These are phyloP conservation scores for Peronospora farinosa DNA, from an alignment of 352 stramenopile genomes.

Conservation along the genomic window DNA sequence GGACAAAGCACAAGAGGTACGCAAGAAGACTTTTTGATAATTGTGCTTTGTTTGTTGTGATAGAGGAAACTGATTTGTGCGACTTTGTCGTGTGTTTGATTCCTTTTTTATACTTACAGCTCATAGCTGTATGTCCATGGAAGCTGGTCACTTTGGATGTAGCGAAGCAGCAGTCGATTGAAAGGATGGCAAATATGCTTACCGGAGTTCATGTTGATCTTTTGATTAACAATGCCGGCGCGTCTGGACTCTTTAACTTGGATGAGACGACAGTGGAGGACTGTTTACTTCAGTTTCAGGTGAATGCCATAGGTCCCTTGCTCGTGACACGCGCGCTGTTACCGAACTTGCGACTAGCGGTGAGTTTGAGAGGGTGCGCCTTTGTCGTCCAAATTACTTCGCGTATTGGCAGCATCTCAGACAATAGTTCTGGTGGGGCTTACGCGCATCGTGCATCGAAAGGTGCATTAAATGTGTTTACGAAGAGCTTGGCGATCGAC, in stretches of 20 bases:
- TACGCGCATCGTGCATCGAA: conserved; percentile 72
- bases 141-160: conserved; percentile 28
- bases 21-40: not conserved
- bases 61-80: too few relatives aligned
- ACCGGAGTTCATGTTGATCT: conserved; percentile 41
- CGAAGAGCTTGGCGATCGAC: conserved; percentile 41
- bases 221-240: conserved; percentile 58
- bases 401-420: conserved; percentile 42
- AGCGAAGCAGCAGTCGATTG: conserved; percentile 30
- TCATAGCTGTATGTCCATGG: conserved; percentile 11
- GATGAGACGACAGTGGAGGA: conserved; percentile 34
- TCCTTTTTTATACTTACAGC: conserved; percentile 11
- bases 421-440: conserved; percentile 23
- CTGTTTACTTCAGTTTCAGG: conserved; percentile 46
- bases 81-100: not conserved
- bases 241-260: conserved; percentile 22
- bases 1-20: conserved; percentile 20
- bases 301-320: conserved; percentile 53
- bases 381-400: conserved; percentile 48
- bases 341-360: conserved; percentile 34
- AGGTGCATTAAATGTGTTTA: conserved; percentile 62
- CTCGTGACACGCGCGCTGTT: conserved; percentile 45
- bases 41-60: too few relatives aligned
- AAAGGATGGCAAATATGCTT: conserved; percentile 26
- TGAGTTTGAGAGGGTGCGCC: conserved; percentile 18